A percentile compares a stretch with the other conserved stretches of the same genome.
phyloP scores from a whole-genome alignment of 129 eudicot genomes.

The sunflower (Helianthus annuus) region HanXRQr2.0-SUNRISE NC_035449.2:33000349-33000848 shows the following conservation, averaged over 20 bases:
- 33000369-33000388: conserved; percentile 36
- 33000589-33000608: conserved; percentile 15
- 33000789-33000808: background rate
- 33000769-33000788: conserved; percentile 30
- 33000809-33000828: background rate
- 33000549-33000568: conserved; percentile 9
- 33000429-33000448: background rate
- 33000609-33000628: conserved; percentile 5
- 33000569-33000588: background rate
- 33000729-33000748: conserved; percentile 28
- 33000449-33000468: background rate
- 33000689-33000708: conserved; percentile 19
- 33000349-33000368: conserved; percentile 54
- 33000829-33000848: background rate
- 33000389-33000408: conserved; percentile 58
- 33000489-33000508: conserved; percentile 13
- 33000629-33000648: conserved; percentile 2
- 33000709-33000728: conserved; percentile 17
- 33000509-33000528: conserved; percentile 8
- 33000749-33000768: conserved; percentile 28
- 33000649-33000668: conserved; percentile 12
- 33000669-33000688: background rate
- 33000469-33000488: conserved; percentile 18
- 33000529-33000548: no score
- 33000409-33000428: conserved; percentile 33